These are phyloP conservation scores for Penicillium macrosclerotiorum DNA, from an alignment of 495 filamentous ascomycete species.

Conservation along the genomic window DNA sequence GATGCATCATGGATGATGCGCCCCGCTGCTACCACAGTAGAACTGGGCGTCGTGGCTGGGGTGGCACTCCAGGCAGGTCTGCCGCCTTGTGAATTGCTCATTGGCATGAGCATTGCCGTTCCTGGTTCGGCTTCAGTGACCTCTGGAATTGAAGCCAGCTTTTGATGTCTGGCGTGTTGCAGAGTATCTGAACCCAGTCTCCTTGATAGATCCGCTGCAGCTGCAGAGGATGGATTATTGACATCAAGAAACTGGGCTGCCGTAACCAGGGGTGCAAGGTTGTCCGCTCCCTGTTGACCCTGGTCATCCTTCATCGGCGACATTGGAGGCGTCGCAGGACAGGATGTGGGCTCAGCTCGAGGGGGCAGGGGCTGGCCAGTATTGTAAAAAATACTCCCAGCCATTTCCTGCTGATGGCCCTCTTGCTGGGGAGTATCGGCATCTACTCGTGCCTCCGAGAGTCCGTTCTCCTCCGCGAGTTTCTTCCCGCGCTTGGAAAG, in stretches of 20 bases:
- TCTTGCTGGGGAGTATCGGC: slow-evolving; percentile 1
- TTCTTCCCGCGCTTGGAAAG: not conserved
- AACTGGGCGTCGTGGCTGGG: slow-evolving; percentile 1
- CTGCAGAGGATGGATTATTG: not conserved
- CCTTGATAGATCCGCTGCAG: not conserved
- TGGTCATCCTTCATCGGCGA: not conserved
- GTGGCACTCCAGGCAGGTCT: not conserved
- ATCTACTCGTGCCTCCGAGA: too few species aligned
- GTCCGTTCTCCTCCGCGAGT: not conserved
- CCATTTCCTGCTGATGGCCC: not conserved
- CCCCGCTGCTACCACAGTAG: not conserved
- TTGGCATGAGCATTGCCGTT: not conserved
- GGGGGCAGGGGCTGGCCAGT: slow-evolving; percentile 1
- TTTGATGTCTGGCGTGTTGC: not conserved
- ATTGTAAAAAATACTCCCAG: too few species aligned
- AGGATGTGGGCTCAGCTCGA: slow-evolving; percentile 1
- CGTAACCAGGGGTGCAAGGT: not conserved
- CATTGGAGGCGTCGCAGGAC: not conserved
- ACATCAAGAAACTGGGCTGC: not conserved
- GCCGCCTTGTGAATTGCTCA: not conserved
- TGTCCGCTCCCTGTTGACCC: not conserved
- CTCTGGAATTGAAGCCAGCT: not conserved
- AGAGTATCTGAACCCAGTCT: not conserved
- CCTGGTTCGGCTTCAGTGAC: not conserved
- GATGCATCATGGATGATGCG: not conserved